Evolutionary conservation across 768 basidiomycete species (phyloP), one percentile per base, ranked within the genome.

Genomic region (Kwoniella shandongensis): DNA sequence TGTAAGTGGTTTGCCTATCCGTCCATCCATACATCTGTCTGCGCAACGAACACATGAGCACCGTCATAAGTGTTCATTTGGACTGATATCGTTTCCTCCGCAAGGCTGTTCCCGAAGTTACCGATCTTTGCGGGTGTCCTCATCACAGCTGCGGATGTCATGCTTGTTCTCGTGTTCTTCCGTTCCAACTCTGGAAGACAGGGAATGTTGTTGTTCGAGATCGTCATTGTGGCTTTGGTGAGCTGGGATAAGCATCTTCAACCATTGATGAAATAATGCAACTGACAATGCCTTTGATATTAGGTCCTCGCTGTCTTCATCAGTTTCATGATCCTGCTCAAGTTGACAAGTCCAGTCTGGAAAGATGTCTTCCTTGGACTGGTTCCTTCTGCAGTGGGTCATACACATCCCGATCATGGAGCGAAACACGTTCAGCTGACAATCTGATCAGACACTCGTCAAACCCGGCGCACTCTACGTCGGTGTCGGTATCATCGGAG

Each of bases 311-410:
- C 83, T 1, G 88, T 93, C 0, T 80, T 96, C 29, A 79, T 87
- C 22, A 88, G 86, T 77, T 89, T 93, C 81, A 78, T 82, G 32
- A 78, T 91, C 35, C 83, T 96, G 63, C 84, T 92, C 44, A 79
- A 87, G 26, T 85, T 81, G 69, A 81, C 90, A 13, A 60, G 83
- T 36, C 83, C 91, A 2, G 67, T 85, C 44, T 92, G 90, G 90
- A 81, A 77, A 11, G 70, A 82, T 40, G 86, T 86, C 2, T 91
- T 94, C 75, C 67, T 80, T 15, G 91, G 90, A 10, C 90, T 82
- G 67, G 66, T 91, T 27, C 90, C 89, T 3, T 88, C 87, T 4
- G 84, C 84, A 50, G 79, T 79, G 18, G 42, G 65, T 57, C n/a
- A n/a, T 17, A 38, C 25, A 7, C 27, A 17, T 44, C 25, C 5